Conservation (phyloP, 2,329 filamentous ascomycete genomes). For the Aspergillus tubingensis region DNA sequence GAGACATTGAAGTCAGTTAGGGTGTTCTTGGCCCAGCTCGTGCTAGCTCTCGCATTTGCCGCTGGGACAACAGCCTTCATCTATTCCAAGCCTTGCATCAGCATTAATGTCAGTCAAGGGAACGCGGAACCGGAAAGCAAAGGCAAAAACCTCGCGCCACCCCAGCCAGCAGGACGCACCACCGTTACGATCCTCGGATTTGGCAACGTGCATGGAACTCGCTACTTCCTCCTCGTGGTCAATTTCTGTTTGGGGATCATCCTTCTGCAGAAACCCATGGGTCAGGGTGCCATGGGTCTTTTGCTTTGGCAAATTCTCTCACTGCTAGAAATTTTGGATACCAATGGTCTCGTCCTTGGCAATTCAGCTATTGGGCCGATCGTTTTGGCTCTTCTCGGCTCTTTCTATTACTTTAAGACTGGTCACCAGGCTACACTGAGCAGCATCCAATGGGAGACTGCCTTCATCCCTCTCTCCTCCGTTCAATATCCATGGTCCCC, state of each 20-base stretch:
- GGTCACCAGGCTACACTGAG: slow-evolving; percentile 88
- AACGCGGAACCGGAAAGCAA: slow-evolving; percentile 43
- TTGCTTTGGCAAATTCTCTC: slow-evolving; percentile 88
- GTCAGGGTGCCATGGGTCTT: slow-evolving; percentile 77
- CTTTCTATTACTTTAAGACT: slow-evolving; percentile 96
- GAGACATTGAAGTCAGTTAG: slow-evolving; percentile 71
- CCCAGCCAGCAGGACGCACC: slow-evolving; percentile 38
- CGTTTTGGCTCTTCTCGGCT: slow-evolving; percentile 82
- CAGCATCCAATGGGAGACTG: slow-evolving; percentile 93
- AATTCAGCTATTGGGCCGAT: slow-evolving; percentile 73
- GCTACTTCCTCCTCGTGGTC: slow-evolving; percentile 80
- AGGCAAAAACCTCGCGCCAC: slow-evolving; percentile 40
- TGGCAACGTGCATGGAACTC: slow-evolving; percentile 86
- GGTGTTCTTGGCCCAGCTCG: slow-evolving; percentile 75
- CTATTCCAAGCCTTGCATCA: slow-evolving; percentile 82
- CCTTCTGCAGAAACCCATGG: slow-evolving; percentile 92
- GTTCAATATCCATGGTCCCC: slow-evolving; percentile 90
- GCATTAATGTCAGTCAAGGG: slow-evolving; percentile 62
- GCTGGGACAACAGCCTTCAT: slow-evolving; percentile 83
- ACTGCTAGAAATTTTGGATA: slow-evolving; percentile 65
- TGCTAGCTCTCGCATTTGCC: slow-evolving; percentile 76
- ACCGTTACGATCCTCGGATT: slow-evolving; percentile 82
- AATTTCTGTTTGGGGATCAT: slow-evolving; percentile 76
- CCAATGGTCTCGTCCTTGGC: slow-evolving; percentile 62
- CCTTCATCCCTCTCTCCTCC: slow-evolving; percentile 82